Percentiles rank a stretch among this genome's conserved stretches.
These are phyloP conservation scores for Piper longum DNA, from an alignment of 164 flowering plant genomes.

Conservation along the genomic window DNA sequence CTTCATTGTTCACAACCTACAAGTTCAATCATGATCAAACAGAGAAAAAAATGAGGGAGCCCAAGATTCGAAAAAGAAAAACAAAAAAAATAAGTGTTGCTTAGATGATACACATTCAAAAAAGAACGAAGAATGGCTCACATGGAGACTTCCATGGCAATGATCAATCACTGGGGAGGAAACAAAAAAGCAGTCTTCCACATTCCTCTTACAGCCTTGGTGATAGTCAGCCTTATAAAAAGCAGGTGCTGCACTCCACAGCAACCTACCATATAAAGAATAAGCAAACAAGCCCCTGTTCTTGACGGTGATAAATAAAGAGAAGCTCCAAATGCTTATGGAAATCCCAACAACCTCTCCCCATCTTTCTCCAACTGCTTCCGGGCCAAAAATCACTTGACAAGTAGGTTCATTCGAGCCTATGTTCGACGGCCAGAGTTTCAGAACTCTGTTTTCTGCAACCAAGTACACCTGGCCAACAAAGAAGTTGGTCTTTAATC, in stretches of 20 bases:
- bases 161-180: conserved; percentile 70
- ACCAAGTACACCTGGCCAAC: conserved; percentile 54
- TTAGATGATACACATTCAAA: neutral
- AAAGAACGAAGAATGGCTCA: conserved; percentile 21
- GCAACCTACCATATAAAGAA: conserved; percentile 24
- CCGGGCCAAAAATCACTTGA: conserved; percentile 42
- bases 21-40: conserved; percentile 2
- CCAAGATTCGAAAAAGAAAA: neutral
- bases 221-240: conserved; percentile 51
- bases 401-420: conserved; percentile 26
- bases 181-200: conserved; percentile 51
- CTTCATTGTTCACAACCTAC: conserved; percentile 70
- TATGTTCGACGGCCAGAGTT: conserved; percentile 21
- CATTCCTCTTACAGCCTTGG: conserved; percentile 61
- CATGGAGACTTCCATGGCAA: conserved; percentile 83
- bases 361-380: conserved; percentile 20
- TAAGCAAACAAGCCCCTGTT: conserved; percentile 66
- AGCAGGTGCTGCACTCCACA: conserved; percentile 73
- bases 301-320: conserved; percentile 38
- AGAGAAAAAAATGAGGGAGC: neutral
- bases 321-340: conserved; percentile 40
- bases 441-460: conserved; percentile 58
- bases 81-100: neutral
- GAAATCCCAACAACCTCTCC: conserved; percentile 61
- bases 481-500: neutral